Evolutionary conservation across 2,329 filamentous ascomycete species (phyloP), one percentile per base, ranked within the genome.

Genomic region (Stagonosporopsis cucurbitacearum): DNA sequence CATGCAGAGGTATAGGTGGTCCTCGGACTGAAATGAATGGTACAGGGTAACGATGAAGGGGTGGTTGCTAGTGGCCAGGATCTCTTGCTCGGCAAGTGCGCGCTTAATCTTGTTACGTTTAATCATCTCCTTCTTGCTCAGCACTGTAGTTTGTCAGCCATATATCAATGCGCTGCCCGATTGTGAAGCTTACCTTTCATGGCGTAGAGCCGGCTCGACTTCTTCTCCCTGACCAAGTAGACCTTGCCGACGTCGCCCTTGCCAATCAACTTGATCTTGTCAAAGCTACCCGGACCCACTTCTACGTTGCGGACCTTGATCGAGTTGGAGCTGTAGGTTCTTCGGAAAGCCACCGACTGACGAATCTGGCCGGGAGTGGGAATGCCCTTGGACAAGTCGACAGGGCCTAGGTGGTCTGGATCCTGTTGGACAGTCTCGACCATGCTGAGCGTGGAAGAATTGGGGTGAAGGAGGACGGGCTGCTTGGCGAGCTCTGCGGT

Each of bases 91-190:
- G 33, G 95, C 95, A 66, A 99, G 83, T 13, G 95, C 95, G 73
- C 95, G 88, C 84, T 99, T 99, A 80, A 99, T 99, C 84, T 99
- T 99, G 83, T 99, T 99, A 55, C 95, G 90, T 82, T 99, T 99
- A 78, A 99, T 99, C 95, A 99, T 99, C 78, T 99, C 95, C 82
- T 98, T 97, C 80, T 99, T 99, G 84, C 93, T 98, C 77, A 99
- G 76, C 6, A 99, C 95, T 98, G 72, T 15, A 42, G 49, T 47
- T 28, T 45, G 63, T 78, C 62, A 78, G 73, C 36, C 52, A 22
- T 40, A 20, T n/a, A n/a, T n/a, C 50, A 39, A 30, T 19, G 6
- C 2, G 30, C 43, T n/a, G 42, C 26, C 22, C 17, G 6, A 13
- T 43, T 40, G n/a, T 46, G 12, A n/a, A 8, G 75, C 82, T 66